Conservation (phyloP, 2,329 filamentous ascomycete genomes). For the Paraphaeosphaeria minitans region DNA sequence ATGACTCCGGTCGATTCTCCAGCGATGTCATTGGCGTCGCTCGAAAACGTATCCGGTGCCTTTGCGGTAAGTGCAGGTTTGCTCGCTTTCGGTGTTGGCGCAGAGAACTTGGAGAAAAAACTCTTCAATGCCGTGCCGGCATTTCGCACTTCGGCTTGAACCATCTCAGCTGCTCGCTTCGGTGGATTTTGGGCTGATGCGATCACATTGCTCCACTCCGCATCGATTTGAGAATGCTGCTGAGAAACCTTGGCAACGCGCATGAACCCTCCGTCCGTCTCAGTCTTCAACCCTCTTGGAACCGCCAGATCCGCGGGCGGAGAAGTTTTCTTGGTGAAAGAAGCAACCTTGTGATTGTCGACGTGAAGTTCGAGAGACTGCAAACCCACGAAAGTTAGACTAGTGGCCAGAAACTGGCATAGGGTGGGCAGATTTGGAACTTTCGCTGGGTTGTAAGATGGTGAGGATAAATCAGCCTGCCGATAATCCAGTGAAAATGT, state of each 20-base stretch:
- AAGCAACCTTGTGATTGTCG: conserved; percentile 82
- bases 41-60: neutral
- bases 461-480: conserved; percentile 66
- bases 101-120: conserved; percentile 48
- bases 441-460: conserved; percentile 62
- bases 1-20: conserved; percentile 76
- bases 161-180: conserved; percentile 39
- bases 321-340: conserved; percentile 82
- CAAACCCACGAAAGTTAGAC: conserved; percentile 91
- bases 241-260: conserved; percentile 79
- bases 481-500: conserved; percentile 95
- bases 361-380: conserved; percentile 88
- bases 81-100: conserved; percentile 24
- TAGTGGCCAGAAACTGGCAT: conserved; percentile 90
- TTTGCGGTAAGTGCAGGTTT: conserved; percentile 20
- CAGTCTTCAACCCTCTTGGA: conserved; percentile 78
- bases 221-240: conserved; percentile 90
- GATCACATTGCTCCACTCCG: conserved; percentile 83
- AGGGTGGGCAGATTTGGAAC: conserved; percentile 85
- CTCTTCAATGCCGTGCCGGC: conserved; percentile 45
- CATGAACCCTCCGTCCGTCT: conserved; percentile 88
- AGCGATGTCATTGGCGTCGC: conserved; percentile 67
- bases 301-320: conserved; percentile 74
- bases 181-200: conserved; percentile 74
- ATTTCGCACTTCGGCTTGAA: conserved; percentile 44